A percentile compares a stretch with the other conserved stretches of the same genome.
Evolutionary conservation across 1,139 yeast genomes (phyloP).

Genomic region (Pichia terricola): DNA sequence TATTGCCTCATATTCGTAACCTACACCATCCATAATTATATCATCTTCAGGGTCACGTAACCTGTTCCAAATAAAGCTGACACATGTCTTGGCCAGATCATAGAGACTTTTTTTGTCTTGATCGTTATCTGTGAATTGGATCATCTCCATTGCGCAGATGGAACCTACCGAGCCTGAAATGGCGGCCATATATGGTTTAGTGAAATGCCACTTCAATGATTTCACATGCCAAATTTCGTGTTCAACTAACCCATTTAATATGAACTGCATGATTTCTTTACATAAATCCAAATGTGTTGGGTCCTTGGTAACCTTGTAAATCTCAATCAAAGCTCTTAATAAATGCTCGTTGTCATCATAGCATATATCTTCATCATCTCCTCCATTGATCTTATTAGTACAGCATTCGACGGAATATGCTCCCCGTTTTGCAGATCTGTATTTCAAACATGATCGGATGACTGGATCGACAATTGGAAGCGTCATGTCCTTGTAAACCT

Average conservation of each 20-base stretch:
- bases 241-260: slow-evolving; percentile 45
- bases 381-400: slow-evolving; percentile 13
- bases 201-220: slow-evolving; percentile 61
- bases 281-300: slow-evolving; percentile 45
- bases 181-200: slow-evolving; percentile 50
- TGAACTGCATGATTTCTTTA: slow-evolving; percentile 48
- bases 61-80: slow-evolving; percentile 33
- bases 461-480: slow-evolving; percentile 51
- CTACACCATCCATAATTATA: slow-evolving; percentile 56
- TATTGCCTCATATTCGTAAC: slow-evolving; percentile 35
- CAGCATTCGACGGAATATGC: slow-evolving; percentile 67
- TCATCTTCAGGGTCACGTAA: slow-evolving; percentile 49
- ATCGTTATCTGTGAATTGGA: slow-evolving; percentile 28
- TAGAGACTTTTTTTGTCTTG: slow-evolving; percentile 19
- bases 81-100: slow-evolving; percentile 31
- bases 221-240: slow-evolving; percentile 35
- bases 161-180: slow-evolving; percentile 68
- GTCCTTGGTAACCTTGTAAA: slow-evolving; percentile 60
- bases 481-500: slow-evolving; percentile 48
- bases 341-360: slow-evolving; percentile 75
- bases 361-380: slow-evolving; percentile 70
- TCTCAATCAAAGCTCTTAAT: slow-evolving; percentile 56
- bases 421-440: slow-evolving; percentile 49
- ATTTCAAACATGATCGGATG: slow-evolving; percentile 40
- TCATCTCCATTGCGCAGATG: slow-evolving; percentile 46